Conservation (phyloP, 495 filamentous ascomycete genomes). For the Chaetomium fimeti region DNA sequence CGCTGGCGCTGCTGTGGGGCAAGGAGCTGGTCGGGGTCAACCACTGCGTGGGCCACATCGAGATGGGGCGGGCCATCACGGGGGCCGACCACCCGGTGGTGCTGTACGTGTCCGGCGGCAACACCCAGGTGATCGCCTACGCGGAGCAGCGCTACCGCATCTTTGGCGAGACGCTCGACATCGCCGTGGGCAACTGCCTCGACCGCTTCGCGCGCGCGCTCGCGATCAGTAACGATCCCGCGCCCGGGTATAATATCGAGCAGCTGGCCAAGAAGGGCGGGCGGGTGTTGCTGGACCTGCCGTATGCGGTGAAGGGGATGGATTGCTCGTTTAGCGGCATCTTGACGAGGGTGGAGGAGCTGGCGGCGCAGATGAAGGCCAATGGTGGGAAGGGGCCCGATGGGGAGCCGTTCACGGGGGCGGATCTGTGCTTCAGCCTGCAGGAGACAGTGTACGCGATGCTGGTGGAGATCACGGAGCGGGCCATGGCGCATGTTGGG, state of each 20-base stretch:
- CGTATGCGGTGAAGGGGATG: constrained; percentile 98
- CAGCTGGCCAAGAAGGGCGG: constrained; percentile 77
- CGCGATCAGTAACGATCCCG: constrained; percentile 89
- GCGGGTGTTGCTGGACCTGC: constrained; percentile 74
- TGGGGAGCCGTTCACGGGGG: constrained; percentile 62
- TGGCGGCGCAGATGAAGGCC: constrained; percentile 63
- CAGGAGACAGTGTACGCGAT: constrained; percentile 96
- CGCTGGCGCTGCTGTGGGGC: constrained; percentile 79
- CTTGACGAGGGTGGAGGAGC: constrained; percentile 71
- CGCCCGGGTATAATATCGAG: constrained; percentile 97
- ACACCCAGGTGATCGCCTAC: constrained; percentile 98
- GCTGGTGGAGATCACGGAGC: constrained; percentile 97
- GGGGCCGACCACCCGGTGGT: constrained; percentile 90
- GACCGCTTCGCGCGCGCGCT: constrained; percentile 93
- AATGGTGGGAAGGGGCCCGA: constrained; percentile 38
- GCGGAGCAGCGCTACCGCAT: constrained; percentile 91
- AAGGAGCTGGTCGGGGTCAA: constrained; percentile 89
- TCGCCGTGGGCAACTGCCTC: constrained; percentile 95
- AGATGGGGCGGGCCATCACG: constrained; percentile 96
- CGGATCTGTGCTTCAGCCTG: constrained; percentile 87
- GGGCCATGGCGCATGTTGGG: constrained; percentile 96
- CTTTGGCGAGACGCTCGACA: constrained; percentile 96
- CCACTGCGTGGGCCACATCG: constrained; percentile 97
- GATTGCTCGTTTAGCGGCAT: constrained; percentile 95
- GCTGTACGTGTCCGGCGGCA: constrained; percentile 92